These are phyloP conservation scores for Phytophthora macrochlamydospora DNA, from an alignment of 352 stramenopile species.

Conservation along the genomic window DNA sequence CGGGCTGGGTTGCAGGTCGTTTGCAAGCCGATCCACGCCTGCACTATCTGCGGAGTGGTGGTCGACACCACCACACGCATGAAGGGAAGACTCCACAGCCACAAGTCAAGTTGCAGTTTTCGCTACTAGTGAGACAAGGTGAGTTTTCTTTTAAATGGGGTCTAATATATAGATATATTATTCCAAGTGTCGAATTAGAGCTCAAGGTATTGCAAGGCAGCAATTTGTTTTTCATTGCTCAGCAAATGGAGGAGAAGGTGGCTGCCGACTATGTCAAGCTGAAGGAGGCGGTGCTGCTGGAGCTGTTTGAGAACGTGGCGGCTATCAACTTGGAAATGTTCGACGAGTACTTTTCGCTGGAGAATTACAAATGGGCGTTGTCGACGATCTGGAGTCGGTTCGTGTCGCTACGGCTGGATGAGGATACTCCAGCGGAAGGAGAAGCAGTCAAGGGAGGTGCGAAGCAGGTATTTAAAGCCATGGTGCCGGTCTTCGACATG, in stretches of 20 bases:
- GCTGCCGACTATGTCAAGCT: conserved; percentile 52
- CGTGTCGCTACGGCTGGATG: conserved; percentile 63
- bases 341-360: conserved; percentile 58
- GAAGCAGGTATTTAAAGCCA: conserved; percentile 66
- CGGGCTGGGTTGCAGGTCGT: too few relatives aligned
- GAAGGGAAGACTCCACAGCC: too few relatives aligned
- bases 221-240: conserved; percentile 67
- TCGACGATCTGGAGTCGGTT: conserved; percentile 89
- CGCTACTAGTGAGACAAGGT: too few relatives aligned
- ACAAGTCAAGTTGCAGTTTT: too few relatives aligned
- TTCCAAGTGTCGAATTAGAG: conserved; percentile 14
- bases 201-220: conserved; percentile 52
- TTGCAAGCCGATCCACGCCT: too few relatives aligned
- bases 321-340: conserved; percentile 36
- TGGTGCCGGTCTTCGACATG: conserved; percentile 89
- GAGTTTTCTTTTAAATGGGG: too few relatives aligned
- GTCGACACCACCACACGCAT: too few relatives aligned
- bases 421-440: not conserved
- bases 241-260: conserved; percentile 70
- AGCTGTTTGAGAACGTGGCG: conserved; percentile 51
- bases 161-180: too few relatives aligned
- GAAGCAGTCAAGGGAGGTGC: not conserved
- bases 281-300: conserved; percentile 42
- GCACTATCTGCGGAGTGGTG: too few relatives aligned
- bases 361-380: conserved; percentile 84